These are phyloP conservation scores for Penicillium oxalicum DNA, from an alignment of 2,329 filamentous ascomycete species.

Conservation along the genomic window DNA sequence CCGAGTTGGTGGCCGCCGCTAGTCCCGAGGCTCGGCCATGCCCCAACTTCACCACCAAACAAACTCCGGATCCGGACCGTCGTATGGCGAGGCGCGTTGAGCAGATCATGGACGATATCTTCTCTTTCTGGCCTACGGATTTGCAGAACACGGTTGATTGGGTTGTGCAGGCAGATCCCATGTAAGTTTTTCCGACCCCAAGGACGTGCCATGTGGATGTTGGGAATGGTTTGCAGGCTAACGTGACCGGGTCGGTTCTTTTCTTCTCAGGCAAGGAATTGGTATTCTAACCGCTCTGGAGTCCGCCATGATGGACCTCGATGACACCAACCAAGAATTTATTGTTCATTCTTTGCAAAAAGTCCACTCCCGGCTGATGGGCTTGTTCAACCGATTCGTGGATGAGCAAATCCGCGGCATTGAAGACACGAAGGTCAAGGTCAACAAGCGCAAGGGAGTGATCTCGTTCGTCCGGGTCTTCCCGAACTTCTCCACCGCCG, in stretches of 20 bases:
- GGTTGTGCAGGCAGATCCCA: conserved; percentile 70
- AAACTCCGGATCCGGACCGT: conserved; percentile 82
- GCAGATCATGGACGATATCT: conserved; percentile 84
- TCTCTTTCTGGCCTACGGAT: conserved; percentile 72
- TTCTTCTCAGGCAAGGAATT: conserved; percentile 65
- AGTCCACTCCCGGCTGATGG: conserved; percentile 66
- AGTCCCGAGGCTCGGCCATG: conserved; percentile 63
- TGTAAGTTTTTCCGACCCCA: conserved; percentile 53
- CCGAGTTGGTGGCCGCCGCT: conserved; percentile 65
- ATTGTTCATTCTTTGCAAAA: conserved; percentile 73
- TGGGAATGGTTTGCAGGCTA: conserved; percentile 9
- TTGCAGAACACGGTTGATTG: conserved; percentile 76
- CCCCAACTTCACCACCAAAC: conserved; percentile 65
- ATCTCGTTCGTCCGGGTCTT: conserved; percentile 94
- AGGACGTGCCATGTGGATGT: background rate
- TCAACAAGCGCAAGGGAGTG: conserved; percentile 96
- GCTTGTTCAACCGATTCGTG: conserved; percentile 78
- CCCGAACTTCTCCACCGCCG: conserved; percentile 72
- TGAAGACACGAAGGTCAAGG: conserved; percentile 97
- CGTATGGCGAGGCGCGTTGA: conserved; percentile 77
- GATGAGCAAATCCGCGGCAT: conserved; percentile 94
- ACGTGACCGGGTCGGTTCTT: conserved; percentile 4
- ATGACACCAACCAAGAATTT: conserved; percentile 91
- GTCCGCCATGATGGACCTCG: conserved; percentile 68
- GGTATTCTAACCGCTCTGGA: conserved; percentile 78